Conservation (phyloP, 2,329 filamentous ascomycete species). For the Aureobasidium sp. region DNA sequence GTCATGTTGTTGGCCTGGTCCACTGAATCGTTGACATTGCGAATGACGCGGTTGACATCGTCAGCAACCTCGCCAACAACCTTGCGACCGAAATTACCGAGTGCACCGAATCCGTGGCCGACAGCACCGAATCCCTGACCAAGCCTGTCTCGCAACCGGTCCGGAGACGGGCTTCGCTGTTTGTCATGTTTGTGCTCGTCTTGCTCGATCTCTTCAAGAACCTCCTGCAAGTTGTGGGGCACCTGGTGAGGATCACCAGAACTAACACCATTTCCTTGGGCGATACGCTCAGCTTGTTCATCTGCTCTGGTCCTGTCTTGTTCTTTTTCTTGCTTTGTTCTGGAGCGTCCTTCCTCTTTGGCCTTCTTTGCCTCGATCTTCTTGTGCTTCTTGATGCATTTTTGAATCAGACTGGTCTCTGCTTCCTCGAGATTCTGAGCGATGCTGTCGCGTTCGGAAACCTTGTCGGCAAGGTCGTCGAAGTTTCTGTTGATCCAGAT, state of each 20-base stretch:
- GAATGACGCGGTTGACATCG: slow-evolving; percentile 35
- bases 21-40: slow-evolving; percentile 23
- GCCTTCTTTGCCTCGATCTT: slow-evolving; percentile 56
- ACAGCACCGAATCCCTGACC: slow-evolving; percentile 31
- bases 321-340: slow-evolving; percentile 45
- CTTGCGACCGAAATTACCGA: slow-evolving; percentile 40
- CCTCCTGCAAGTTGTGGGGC: slow-evolving; percentile 23
- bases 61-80: slow-evolving; percentile 29
- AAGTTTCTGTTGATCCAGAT: slow-evolving; percentile 95
- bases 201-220: slow-evolving; percentile 20
- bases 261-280: slow-evolving; percentile 24
- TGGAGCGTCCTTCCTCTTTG: slow-evolving; percentile 35
- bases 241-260: slow-evolving; percentile 24
- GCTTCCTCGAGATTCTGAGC: slow-evolving; percentile 67
- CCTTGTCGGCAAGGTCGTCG: slow-evolving; percentile 73
- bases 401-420: slow-evolving; percentile 67
- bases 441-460: slow-evolving; percentile 62
- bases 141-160: slow-evolving; percentile 35
- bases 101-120: slow-evolving; percentile 40
- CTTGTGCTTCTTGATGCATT: slow-evolving; percentile 69
- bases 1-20: slow-evolving; percentile 15
- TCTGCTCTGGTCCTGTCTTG: slow-evolving; percentile 40
- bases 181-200: slow-evolving; percentile 7
- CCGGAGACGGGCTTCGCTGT: slow-evolving; percentile 21
- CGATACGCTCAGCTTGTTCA: slow-evolving; percentile 23